Evolutionary conservation across 2,329 filamentous ascomycete genomes (phyloP).

Genomic region (Colletotrichum trifolii): DNA sequence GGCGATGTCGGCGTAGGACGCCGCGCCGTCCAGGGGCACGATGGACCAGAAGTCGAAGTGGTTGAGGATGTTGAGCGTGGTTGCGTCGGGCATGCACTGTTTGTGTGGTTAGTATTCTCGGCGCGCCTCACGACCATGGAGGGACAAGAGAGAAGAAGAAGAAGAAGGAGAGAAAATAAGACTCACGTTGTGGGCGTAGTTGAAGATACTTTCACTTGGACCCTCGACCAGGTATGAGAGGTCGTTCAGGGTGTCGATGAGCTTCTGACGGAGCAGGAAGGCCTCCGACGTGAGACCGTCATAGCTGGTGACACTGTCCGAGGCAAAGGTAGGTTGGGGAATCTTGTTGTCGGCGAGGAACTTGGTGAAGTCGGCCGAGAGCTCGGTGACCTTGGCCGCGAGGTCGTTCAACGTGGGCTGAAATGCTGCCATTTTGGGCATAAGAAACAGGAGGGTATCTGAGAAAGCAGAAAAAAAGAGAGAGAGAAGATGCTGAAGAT

Average conservation of each 20-base stretch:
- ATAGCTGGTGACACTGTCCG: slow-evolving; percentile 56
- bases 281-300: slow-evolving; percentile 53
- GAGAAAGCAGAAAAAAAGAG: slow-evolving; percentile 1
- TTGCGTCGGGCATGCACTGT: slow-evolving; percentile 56
- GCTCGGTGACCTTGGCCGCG: slow-evolving; percentile 56
- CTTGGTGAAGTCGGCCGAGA: slow-evolving; percentile 53
- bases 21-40: slow-evolving; percentile 58
- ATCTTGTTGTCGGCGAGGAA: slow-evolving; percentile 56
- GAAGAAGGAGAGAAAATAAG: background rate
- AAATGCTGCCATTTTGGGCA: slow-evolving; percentile 43
- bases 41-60: slow-evolving; percentile 64
- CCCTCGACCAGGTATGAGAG: slow-evolving; percentile 59
- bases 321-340: slow-evolving; percentile 53
- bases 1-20: slow-evolving; percentile 55
- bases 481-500: background rate
- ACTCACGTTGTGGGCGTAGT: slow-evolving; percentile 53
- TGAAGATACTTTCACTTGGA: slow-evolving; percentile 62
- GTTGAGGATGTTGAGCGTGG: slow-evolving; percentile 59
- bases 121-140: too few relatives aligned
- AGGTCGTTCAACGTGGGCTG: slow-evolving; percentile 54
- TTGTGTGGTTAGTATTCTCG: too few relatives aligned
- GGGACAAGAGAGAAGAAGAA: too few relatives aligned
- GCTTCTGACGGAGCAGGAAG: slow-evolving; percentile 55
- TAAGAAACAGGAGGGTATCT: slow-evolving; percentile 32
- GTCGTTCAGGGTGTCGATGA: slow-evolving; percentile 58